Evolutionary conservation across 179 eudicot genomes (phyloP).

Genomic region (Vitellaria paradoxa): DNA sequence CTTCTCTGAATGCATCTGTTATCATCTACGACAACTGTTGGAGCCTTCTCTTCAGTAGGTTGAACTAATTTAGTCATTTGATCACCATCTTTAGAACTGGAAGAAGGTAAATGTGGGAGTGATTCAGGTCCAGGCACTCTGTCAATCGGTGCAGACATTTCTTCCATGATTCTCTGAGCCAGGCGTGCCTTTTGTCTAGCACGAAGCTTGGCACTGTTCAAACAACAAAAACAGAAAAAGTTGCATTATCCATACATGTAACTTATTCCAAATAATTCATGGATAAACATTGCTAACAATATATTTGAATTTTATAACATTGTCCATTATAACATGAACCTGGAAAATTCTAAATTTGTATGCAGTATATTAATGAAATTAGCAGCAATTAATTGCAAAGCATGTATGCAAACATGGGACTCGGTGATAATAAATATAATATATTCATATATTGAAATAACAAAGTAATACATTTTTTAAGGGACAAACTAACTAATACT

Average conservation of each 20-base stretch:
- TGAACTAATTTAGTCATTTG: constrained; percentile 26
- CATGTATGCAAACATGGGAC: not conserved
- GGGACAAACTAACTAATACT: not conserved
- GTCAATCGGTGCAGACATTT: constrained; percentile 28
- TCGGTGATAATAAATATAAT: too few relatives aligned
- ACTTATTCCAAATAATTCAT: not conserved
- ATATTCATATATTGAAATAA: too few relatives aligned
- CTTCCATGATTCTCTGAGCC: constrained; percentile 45
- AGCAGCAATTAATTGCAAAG: not conserved
- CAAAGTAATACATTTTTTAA: too few relatives aligned
- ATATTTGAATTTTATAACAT: not conserved
- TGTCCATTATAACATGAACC: too few relatives aligned
- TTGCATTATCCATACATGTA: not conserved
- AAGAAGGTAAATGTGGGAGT: constrained; percentile 22
- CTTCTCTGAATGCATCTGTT: constrained; percentile 22
- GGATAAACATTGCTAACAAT: not conserved
- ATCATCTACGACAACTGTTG: constrained; percentile 29
- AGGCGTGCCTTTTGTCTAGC: constrained; percentile 81
- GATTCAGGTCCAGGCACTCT: constrained; percentile 28
- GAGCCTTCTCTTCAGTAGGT: constrained; percentile 34
- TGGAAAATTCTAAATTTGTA: not conserved
- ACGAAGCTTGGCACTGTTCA: constrained; percentile 75
- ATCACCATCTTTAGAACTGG: constrained; percentile 26
- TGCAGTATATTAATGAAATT: not conserved
- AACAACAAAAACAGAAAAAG: constrained; percentile 10